A percentile compares a stretch with the other conserved stretches of the same genome.
These are phyloP conservation scores for Rhododendron vialii DNA, from an alignment of 148 eudicot genomes.

Conservation along the genomic window DNA sequence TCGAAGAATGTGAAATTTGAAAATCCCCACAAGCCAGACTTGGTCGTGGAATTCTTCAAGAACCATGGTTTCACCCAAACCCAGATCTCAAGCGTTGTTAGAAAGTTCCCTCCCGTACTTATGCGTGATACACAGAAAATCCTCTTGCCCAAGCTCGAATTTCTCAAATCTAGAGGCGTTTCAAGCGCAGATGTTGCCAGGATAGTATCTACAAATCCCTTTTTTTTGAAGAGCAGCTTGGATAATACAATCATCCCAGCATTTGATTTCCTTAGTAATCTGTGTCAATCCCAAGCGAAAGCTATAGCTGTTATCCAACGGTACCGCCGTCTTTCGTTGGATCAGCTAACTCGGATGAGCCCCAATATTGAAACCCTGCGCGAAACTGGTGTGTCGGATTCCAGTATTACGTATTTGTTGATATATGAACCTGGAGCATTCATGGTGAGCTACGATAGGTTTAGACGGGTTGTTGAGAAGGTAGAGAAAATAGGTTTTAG, in stretches of 20 bases:
- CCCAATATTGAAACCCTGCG: background rate
- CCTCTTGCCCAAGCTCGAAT: background rate
- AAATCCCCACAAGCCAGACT: background rate
- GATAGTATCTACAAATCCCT: background rate
- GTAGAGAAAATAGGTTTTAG: constrained; percentile 19
- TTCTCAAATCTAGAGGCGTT: background rate
- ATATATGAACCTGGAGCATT: background rate
- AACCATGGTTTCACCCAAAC: background rate
- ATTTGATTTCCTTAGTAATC: background rate
- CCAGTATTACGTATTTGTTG: constrained; percentile 1
- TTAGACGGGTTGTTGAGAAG: constrained; percentile 17
- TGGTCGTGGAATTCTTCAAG: background rate
- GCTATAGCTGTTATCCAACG: background rate
- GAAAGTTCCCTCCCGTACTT: background rate
- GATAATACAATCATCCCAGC: background rate
- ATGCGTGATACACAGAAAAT: background rate
- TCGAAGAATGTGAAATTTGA: background rate
- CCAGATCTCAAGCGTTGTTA: background rate
- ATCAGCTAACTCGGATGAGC: background rate
- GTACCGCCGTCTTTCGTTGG: background rate
- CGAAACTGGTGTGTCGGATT: background rate
- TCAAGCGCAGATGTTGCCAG: background rate
- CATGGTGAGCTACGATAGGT: background rate
- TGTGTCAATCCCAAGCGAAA: background rate
- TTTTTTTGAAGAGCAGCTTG: background rate